Evolutionary conservation across 768 basidiomycete species (phyloP).

Genomic region (Trametopsis cervina): DNA sequence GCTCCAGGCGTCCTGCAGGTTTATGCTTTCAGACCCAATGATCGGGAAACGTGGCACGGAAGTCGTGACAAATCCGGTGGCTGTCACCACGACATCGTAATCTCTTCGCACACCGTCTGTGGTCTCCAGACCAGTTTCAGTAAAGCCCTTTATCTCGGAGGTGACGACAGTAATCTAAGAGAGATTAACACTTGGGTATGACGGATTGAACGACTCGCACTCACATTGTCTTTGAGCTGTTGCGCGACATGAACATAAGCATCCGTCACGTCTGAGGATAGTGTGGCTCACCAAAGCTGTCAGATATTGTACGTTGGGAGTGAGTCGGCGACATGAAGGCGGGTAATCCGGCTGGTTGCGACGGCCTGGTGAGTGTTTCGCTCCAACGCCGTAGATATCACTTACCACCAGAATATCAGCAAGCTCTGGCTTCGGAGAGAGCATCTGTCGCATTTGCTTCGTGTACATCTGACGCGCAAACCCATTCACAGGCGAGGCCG

Average conservation of each 20-base stretch:
- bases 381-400: too few relatives aligned
- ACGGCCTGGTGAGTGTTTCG: too few relatives aligned
- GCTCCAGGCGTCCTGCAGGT: slow-evolving; percentile 24
- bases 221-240: too few relatives aligned
- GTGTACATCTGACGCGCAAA: not conserved
- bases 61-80: slow-evolving; percentile 23
- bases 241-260: too few relatives aligned
- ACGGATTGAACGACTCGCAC: too few relatives aligned
- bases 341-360: slow-evolving; percentile 19
- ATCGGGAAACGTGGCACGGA: slow-evolving; percentile 17
- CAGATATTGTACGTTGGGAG: too few relatives aligned
- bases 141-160: slow-evolving; percentile 20
- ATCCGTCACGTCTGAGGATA: too few relatives aligned
- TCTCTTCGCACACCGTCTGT: slow-evolving; percentile 20
- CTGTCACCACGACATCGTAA: slow-evolving; percentile 27
- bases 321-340: slow-evolving; percentile 24
- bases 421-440: not conserved
- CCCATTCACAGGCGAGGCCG: not conserved
- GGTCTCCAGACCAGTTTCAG: slow-evolving; percentile 21
- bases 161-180: too few relatives aligned
- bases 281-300: too few relatives aligned
- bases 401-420: not conserved
- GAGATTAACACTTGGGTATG: too few relatives aligned
- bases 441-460: not conserved
- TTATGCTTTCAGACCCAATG: slow-evolving; percentile 21